A percentile compares a stretch with the other conserved stretches of the same genome.
Evolutionary conservation across 2,329 filamentous ascomycete species (phyloP).

Genomic region (Amauroascus niger): DNA sequence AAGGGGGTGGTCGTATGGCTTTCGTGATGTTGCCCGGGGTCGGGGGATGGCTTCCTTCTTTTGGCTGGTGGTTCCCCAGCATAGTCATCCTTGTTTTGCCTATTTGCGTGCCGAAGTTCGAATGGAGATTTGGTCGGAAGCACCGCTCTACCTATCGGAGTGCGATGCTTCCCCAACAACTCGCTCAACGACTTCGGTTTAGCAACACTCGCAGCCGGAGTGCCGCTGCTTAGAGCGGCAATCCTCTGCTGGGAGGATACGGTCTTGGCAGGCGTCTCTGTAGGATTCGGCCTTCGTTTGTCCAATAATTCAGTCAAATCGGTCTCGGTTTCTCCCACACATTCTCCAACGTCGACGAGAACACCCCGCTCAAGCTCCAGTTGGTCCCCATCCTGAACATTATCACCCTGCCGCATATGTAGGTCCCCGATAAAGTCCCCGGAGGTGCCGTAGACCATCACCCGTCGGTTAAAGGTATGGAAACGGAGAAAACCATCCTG

Average conservation of each 20-base stretch:
- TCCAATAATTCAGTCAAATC: slow-evolving; percentile 68
- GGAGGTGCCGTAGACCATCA: slow-evolving; percentile 80
- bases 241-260: slow-evolving; percentile 35
- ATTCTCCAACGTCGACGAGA: slow-evolving; percentile 71
- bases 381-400: slow-evolving; percentile 73
- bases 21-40: background rate
- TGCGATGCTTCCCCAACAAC: slow-evolving; percentile 55
- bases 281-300: slow-evolving; percentile 45
- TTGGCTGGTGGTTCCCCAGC: slow-evolving; percentile 8
- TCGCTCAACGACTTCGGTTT: slow-evolving; percentile 51
- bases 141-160: slow-evolving; percentile 52
- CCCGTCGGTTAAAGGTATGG: slow-evolving; percentile 80
- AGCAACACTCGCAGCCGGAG: slow-evolving; percentile 28
- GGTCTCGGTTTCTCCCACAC: slow-evolving; percentile 61
- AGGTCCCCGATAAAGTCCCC: slow-evolving; percentile 75
- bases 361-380: slow-evolving; percentile 65
- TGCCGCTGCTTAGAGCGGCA: slow-evolving; percentile 31
- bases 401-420: slow-evolving; percentile 62
- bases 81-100: background rate
- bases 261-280: slow-evolving; percentile 23
- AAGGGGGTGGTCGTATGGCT: background rate
- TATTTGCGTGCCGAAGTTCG: slow-evolving; percentile 43
- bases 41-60: slow-evolving; percentile 8
- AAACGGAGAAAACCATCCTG: slow-evolving; percentile 82
- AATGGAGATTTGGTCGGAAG: slow-evolving; percentile 55